Conservation (phyloP, 116 monocot genomes). For the Trichopus zeylanicus region DNA sequence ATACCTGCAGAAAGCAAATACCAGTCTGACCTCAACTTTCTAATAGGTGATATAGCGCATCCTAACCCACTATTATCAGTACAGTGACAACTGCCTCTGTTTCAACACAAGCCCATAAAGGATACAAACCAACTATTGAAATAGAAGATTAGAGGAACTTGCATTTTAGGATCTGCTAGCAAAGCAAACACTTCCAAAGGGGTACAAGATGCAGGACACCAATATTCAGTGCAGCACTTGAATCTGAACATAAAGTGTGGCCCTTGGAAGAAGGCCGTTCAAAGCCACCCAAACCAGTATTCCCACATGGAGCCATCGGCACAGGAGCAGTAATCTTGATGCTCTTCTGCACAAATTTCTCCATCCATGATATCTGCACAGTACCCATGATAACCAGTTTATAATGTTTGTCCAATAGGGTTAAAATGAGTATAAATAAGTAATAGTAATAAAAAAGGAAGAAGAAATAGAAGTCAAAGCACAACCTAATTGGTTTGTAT, state of each 20-base stretch:
- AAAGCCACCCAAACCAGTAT: conserved; percentile 97
- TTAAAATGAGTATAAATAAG: too few species aligned
- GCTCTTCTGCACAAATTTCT: conserved; percentile 94
- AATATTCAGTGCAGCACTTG: conserved; percentile 89
- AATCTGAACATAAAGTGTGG: conserved; percentile 72
- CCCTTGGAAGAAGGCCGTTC: conserved; percentile 86
- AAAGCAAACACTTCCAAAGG: conserved; percentile 89
- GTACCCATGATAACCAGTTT: background rate
- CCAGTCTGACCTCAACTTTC: background rate
- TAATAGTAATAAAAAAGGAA: too few species aligned
- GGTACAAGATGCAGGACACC: conserved; percentile 98
- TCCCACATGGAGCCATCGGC: conserved; percentile 83
- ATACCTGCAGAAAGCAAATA: conserved; percentile 46
- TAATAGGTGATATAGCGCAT: too few species aligned
- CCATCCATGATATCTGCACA: conserved; percentile 97
- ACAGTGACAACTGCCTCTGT: background rate
- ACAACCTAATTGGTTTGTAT: too few species aligned
- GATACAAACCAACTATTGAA: background rate
- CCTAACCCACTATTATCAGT: too few species aligned
- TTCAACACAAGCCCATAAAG: background rate
- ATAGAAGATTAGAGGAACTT: conserved; percentile 5
- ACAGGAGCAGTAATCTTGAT: conserved; percentile 92
- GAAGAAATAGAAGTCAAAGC: too few species aligned
- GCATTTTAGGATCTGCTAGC: conserved; percentile 80
- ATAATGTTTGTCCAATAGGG: too few species aligned